phyloP scores from a whole-genome alignment of 768 basidiomycete species.

The Brasilioporus rufonigricans region DNA sequence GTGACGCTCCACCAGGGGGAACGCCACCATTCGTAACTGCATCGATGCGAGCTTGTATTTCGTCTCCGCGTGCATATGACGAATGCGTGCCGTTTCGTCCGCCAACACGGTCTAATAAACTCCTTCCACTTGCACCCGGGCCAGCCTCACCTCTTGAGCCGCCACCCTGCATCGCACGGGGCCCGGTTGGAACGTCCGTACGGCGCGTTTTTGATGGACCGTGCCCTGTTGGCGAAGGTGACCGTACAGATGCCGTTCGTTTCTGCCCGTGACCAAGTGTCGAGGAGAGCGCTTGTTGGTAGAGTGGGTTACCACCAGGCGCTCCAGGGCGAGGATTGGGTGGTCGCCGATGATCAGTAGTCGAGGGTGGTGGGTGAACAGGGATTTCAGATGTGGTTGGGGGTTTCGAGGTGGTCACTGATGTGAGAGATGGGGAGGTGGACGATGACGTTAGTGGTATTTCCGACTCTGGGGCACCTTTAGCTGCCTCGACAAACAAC shows the following conservation, averaged over 20 bases:
- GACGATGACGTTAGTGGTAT: constrained; percentile 34
- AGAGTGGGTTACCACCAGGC: constrained; percentile 43
- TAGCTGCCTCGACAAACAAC: constrained; percentile 80
- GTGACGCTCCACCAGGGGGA: constrained; percentile 32
- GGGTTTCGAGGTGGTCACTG: constrained; percentile 25
- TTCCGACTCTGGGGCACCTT: constrained; percentile 58
- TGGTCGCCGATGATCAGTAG: constrained; percentile 32
- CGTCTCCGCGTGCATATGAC: constrained; percentile 47
- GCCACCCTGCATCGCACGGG: constrained; percentile 68
- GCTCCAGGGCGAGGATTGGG: constrained; percentile 44
- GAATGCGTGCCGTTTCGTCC: constrained; percentile 41
- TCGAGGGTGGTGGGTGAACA: constrained; percentile 18
- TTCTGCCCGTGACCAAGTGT: constrained; percentile 54
- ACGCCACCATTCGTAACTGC: constrained; percentile 61
- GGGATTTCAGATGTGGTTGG: constrained; percentile 31
- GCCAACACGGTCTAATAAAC: constrained; percentile 82
- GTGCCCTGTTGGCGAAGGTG: constrained; percentile 58
- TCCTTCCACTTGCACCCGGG: constrained; percentile 42
- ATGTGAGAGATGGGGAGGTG: constrained; percentile 21
- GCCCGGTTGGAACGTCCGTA: constrained; percentile 79
- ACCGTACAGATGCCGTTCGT: constrained; percentile 62
- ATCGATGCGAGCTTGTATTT: constrained; percentile 78
- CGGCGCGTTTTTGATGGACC: constrained; percentile 71
- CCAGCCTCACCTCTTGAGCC: constrained; percentile 16
- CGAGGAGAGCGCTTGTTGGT: constrained; percentile 74